phyloP scores from a whole-genome alignment of 2,329 filamentous ascomycete genomes.

The Immersiporthe knoxdaviesiana region DNA sequence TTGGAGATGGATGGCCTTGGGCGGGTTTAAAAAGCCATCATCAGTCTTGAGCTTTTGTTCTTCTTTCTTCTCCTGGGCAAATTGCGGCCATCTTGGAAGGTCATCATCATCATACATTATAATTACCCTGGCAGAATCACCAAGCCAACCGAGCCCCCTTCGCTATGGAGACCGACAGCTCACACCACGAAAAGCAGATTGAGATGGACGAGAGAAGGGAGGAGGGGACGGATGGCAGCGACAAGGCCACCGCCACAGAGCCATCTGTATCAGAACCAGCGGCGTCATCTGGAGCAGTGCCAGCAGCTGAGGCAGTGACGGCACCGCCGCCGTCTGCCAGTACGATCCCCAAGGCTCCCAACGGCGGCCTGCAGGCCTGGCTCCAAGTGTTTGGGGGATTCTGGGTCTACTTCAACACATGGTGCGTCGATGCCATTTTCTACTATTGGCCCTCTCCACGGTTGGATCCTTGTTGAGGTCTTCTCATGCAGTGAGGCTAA shows the following conservation, averaged over 20 bases:
- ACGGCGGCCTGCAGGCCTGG: slow-evolving; percentile 60
- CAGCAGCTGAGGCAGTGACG: neutral
- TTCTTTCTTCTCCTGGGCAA: too few relatives aligned
- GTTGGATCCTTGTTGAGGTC: too few relatives aligned
- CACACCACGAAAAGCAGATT: neutral
- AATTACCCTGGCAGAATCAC: too few relatives aligned
- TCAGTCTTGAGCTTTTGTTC: neutral
- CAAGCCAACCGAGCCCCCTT: too few relatives aligned
- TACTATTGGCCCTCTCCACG: too few relatives aligned
- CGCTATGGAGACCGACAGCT: neutral
- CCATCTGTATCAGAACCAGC: slow-evolving; percentile 1
- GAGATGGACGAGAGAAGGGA: neutral
- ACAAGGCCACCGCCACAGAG: neutral
- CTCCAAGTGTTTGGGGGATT: slow-evolving; percentile 56
- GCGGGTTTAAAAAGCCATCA: neutral
- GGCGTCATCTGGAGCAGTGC: neutral
- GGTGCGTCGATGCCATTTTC: slow-evolving; percentile 35
- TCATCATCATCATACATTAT: too few relatives aligned
- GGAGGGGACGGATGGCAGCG: neutral
- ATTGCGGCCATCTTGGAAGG: too few relatives aligned
- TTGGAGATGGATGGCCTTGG: neutral
- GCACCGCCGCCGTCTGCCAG: neutral
- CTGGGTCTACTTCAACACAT: slow-evolving; percentile 60
- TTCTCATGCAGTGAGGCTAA: too few relatives aligned
- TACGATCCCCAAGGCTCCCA: slow-evolving; percentile 31